A percentile compares a stretch with the other conserved stretches of the same genome.
Conservation (phyloP, 768 basidiomycete species). For the Russula griseocarnosa region DNA sequence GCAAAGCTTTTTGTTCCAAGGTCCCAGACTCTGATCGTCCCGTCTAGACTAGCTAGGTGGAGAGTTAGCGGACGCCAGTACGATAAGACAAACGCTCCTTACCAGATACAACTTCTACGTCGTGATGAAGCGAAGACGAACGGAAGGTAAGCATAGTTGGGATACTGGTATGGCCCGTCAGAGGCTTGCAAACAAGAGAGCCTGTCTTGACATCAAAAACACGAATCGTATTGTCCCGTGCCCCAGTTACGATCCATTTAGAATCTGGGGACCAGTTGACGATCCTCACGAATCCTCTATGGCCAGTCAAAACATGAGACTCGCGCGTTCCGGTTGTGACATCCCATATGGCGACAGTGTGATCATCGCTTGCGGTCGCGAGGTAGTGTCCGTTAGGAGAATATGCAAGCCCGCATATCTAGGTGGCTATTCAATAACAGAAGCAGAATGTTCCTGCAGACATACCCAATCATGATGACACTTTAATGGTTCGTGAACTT, state of each 20-base stretch:
- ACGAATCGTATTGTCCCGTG: slow-evolving; percentile 9
- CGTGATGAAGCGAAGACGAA: not conserved
- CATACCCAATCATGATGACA: slow-evolving; percentile 17
- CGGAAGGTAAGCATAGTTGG: slow-evolving; percentile 2
- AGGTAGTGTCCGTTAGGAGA: slow-evolving; percentile 28
- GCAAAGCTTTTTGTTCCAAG: not conserved
- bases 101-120: slow-evolving; percentile 8
- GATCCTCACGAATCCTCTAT: slow-evolving; percentile 8
- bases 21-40: slow-evolving; percentile 17
- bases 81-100: no score
- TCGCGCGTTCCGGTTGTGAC: slow-evolving; percentile 43
- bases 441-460: not conserved
- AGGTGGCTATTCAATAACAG: not conserved
- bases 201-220: slow-evolving; percentile 22
- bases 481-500: not conserved
- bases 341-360: slow-evolving; percentile 48
- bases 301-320: slow-evolving; percentile 17
- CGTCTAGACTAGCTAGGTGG: slow-evolving; percentile 10
- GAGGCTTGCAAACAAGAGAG: slow-evolving; percentile 4
- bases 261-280: slow-evolving; percentile 22
- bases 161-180: not conserved
- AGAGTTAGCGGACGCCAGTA: not conserved
- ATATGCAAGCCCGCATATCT: slow-evolving; percentile 20
- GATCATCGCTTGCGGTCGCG: slow-evolving; percentile 48
- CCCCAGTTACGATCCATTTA: slow-evolving; percentile 7